These are phyloP conservation scores for Filobasidium wieringae DNA, from an alignment of 768 basidiomycete species.

Conservation along the genomic window DNA sequence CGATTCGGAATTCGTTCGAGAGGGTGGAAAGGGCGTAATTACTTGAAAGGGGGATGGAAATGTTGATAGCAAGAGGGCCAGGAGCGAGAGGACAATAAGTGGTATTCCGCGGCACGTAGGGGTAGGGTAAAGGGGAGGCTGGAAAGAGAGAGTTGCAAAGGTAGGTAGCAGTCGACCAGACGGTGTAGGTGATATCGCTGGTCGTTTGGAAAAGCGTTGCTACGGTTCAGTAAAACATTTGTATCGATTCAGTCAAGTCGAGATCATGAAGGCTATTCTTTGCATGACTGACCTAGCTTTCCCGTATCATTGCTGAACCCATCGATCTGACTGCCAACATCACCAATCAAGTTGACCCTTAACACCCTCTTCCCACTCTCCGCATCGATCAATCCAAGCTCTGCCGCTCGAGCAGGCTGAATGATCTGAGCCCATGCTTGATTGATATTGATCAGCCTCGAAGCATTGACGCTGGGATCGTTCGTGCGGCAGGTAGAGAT, in stretches of 20 bases:
- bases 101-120: constrained; percentile 31
- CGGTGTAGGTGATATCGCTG: constrained; percentile 62
- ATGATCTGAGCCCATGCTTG: constrained; percentile 32
- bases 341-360: constrained; percentile 48
- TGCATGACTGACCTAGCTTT: constrained; percentile 56
- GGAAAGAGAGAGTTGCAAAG: constrained; percentile 71
- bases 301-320: constrained; percentile 52
- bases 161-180: constrained; percentile 58
- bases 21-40: constrained; percentile 70
- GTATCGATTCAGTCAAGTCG: background rate
- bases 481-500: constrained; percentile 21
- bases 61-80: constrained; percentile 70
- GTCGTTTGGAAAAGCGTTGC: constrained; percentile 82
- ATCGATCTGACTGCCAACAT: constrained; percentile 49
- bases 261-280: no score
- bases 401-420: constrained; percentile 13
- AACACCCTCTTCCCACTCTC: constrained; percentile 26
- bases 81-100: constrained; percentile 65
- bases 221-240: constrained; percentile 22
- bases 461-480: constrained; percentile 10
- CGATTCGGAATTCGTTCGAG: constrained; percentile 68
- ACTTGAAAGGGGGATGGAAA: constrained; percentile 51
- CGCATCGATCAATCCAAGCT: constrained; percentile 21
- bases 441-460: constrained; percentile 51
- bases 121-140: constrained; percentile 53